Conservation (phyloP, 169 alveolate species). For the Eimeria acervulina region DNA sequence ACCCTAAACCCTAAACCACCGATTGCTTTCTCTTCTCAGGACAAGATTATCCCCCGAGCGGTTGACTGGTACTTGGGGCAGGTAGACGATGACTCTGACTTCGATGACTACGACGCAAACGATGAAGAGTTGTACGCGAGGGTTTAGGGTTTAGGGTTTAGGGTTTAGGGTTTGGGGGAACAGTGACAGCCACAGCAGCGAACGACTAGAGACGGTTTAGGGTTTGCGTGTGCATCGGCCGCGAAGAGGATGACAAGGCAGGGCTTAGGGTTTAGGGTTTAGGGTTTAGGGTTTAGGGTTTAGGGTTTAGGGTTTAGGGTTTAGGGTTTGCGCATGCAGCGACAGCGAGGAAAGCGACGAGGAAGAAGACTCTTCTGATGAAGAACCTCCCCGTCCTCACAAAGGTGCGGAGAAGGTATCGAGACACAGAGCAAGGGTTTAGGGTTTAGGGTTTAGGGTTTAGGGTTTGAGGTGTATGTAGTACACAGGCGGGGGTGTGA, state of each 20-base stretch:
- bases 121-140: slow-evolving; percentile 33
- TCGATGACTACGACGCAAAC: slow-evolving; percentile 69
- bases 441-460: background rate
- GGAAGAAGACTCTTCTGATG: background rate
- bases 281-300: slow-evolving; percentile 28
- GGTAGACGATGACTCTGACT: slow-evolving; percentile 65
- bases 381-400: background rate
- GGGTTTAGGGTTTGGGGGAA: background rate
- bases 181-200: too few relatives aligned
- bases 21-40: slow-evolving; percentile 40
- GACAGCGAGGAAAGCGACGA: slow-evolving; percentile 7
- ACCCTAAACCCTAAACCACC: too few relatives aligned
- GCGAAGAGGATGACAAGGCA: background rate
- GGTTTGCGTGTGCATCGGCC: background rate
- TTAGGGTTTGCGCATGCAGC: slow-evolving; percentile 20
- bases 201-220: too few relatives aligned
- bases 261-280: slow-evolving; percentile 12
- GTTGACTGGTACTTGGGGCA: slow-evolving; percentile 82
- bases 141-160: slow-evolving; percentile 26
- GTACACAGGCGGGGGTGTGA: background rate
- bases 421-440: background rate
- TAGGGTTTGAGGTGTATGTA: background rate
- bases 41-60: slow-evolving; percentile 78
- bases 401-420: slow-evolving; percentile 22
- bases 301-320: slow-evolving; percentile 33